phyloP scores from a whole-genome alignment of 2,329 filamentous ascomycete genomes.

The Amauroascus niger region DNA sequence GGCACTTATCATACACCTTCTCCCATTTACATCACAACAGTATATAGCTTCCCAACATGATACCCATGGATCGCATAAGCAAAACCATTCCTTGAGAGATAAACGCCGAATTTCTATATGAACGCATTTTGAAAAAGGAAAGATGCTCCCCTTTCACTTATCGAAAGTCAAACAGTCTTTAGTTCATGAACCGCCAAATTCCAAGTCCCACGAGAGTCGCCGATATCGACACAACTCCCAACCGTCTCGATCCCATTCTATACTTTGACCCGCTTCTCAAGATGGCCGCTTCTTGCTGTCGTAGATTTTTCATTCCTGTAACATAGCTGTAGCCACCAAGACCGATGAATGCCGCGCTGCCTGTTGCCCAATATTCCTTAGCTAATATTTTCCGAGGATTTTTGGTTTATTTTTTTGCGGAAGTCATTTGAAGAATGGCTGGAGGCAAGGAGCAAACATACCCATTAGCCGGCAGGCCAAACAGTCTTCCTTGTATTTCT shows the following conservation, averaged over 20 bases:
- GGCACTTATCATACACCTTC: conserved; percentile 1
- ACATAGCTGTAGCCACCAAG: conserved; percentile 69
- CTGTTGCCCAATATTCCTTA: conserved; percentile 1
- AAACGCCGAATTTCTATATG: neutral
- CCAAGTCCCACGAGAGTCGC: conserved; percentile 60
- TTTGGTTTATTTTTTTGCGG: too few species aligned
- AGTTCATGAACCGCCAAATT: conserved; percentile 50
- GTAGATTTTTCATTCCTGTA: conserved; percentile 62
- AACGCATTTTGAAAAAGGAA: neutral
- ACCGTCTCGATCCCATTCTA: conserved; percentile 59
- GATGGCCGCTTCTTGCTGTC: conserved; percentile 52
- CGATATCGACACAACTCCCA: conserved; percentile 60
- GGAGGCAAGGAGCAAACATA: conserved; percentile 32
- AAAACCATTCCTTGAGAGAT: neutral
- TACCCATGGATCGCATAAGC: conserved; percentile 10
- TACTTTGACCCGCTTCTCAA: conserved; percentile 60
- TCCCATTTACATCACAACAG: neutral
- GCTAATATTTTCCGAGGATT: neutral
- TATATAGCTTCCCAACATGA: conserved; percentile 17
- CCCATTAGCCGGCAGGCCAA: conserved; percentile 61
- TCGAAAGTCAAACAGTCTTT: neutral
- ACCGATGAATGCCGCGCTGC: conserved; percentile 61
- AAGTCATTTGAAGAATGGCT: neutral
- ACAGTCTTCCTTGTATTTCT: conserved; percentile 50
- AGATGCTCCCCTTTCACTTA: neutral